Percentiles rank a stretch among this genome's conserved stretches.
Conservation (phyloP, 148 eudicot genomes). For the Amaranthus hypochondriacus region DNA sequence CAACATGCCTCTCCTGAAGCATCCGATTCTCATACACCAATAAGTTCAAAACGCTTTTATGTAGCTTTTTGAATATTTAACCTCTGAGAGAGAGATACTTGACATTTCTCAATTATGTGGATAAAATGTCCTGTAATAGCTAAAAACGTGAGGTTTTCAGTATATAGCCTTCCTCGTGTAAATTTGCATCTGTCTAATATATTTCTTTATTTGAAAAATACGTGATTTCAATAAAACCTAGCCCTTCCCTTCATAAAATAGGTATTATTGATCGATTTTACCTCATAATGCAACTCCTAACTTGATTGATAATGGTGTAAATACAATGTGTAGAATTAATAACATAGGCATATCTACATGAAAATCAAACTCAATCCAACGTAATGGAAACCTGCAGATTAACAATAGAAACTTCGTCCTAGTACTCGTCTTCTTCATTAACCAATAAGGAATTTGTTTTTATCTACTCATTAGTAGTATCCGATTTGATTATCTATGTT, state of each 20-base stretch:
- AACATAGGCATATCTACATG: neutral
- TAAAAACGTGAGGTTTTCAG: too few relatives aligned
- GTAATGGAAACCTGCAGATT: neutral
- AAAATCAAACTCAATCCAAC: neutral
- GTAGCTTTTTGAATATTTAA: neutral
- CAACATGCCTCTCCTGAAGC: neutral
- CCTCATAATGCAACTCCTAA: neutral
- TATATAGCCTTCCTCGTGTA: too few relatives aligned
- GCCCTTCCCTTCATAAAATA: neutral
- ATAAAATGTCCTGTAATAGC: too few relatives aligned
- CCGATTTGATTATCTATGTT: neutral
- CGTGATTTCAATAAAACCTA: neutral
- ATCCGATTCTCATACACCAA: neutral
- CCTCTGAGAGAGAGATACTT: neutral
- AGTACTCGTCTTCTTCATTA: neutral
- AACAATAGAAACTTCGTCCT: neutral
- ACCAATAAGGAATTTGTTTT: neutral
- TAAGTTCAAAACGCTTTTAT: neutral
- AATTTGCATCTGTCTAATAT: too few relatives aligned
- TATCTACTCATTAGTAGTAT: neutral
- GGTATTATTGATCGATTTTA: neutral
- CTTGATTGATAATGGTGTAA: neutral
- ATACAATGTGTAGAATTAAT: neutral
- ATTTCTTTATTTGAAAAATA: too few relatives aligned
- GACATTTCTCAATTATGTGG: too few relatives aligned